Conservation (phyloP, 129 eudicot genomes). For the Flaveria trinervia region DNA sequence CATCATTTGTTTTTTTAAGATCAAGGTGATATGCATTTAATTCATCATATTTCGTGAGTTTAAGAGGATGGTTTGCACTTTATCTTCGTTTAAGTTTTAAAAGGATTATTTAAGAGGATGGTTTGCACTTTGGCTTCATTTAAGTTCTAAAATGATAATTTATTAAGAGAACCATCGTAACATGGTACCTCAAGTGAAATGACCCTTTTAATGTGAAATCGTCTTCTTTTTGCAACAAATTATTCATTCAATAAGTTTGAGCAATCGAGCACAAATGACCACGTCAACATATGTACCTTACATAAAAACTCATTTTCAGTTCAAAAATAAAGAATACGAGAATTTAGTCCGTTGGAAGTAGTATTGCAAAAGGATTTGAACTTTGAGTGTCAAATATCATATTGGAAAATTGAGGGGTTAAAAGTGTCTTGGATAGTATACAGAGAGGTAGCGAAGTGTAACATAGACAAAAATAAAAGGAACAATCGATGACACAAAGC, state of each 20-base stretch:
- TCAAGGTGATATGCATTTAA: not conserved
- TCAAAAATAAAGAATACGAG: no score
- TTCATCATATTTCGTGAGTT: not conserved
- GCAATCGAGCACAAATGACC: not conserved
- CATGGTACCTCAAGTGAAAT: not conserved
- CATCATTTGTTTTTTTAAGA: not conserved
- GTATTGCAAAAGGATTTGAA: not conserved
- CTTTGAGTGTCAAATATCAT: not conserved
- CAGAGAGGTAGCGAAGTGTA: constrained; percentile 13
- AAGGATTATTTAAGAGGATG: no score
- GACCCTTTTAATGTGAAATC: not conserved
- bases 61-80: not conserved
- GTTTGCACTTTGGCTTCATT: not conserved
- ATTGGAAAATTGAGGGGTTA: not conserved
- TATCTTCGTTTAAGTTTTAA: not conserved
- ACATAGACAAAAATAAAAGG: constrained; percentile 13
- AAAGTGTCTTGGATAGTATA: not conserved
- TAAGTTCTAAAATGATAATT: not conserved
- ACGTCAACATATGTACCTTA: not conserved
- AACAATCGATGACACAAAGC: constrained; percentile 25
- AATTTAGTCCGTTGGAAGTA: no score
- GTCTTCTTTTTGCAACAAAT: not conserved
- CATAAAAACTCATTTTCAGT: not conserved
- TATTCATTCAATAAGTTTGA: not conserved
- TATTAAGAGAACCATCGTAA: not conserved